Percentiles rank a stretch among this genome's conserved stretches.
Evolutionary conservation across 2,329 filamentous ascomycete genomes (phyloP).

Genomic region (Aspergillus clavatus): DNA sequence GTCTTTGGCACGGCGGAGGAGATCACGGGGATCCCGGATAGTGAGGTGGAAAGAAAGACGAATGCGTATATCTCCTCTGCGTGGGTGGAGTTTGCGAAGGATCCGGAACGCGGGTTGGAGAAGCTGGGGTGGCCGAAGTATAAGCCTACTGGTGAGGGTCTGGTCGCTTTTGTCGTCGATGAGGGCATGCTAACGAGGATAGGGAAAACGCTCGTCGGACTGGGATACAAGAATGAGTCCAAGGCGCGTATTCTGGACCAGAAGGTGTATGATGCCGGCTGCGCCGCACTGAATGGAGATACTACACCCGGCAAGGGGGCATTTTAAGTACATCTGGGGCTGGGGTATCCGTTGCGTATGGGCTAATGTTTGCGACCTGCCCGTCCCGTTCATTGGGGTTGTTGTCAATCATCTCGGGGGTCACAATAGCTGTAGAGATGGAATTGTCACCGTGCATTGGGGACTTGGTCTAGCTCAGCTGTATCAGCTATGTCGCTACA

Average conservation of each 20-base stretch:
- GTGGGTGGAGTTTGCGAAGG: conserved; percentile 40
- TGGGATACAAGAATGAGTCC: conserved; percentile 18
- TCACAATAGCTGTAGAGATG: too few species aligned
- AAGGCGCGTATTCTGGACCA: conserved; percentile 13
- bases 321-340: conserved; percentile 12
- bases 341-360: too few species aligned
- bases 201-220: conserved; percentile 21
- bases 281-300: conserved; percentile 17
- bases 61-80: conserved; percentile 38
- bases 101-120: conserved; percentile 35
- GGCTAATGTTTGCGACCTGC: too few species aligned
- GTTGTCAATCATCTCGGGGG: too few species aligned
- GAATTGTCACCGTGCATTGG: too few species aligned
- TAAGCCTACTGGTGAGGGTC: conserved; percentile 13
- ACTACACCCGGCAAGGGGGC: conserved; percentile 20
- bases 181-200: background rate
- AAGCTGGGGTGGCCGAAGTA: conserved; percentile 38
- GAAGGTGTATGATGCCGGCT: conserved; percentile 15
- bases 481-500: too few species aligned
- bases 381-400: too few species aligned
- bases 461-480: too few species aligned
- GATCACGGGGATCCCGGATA: conserved; percentile 37
- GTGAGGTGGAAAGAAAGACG: conserved; percentile 27
- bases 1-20: conserved; percentile 42
- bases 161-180: background rate